These are phyloP conservation scores for Mitragyna speciosa DNA, from an alignment of 257 asterid genomes.

Conservation along the genomic window DNA sequence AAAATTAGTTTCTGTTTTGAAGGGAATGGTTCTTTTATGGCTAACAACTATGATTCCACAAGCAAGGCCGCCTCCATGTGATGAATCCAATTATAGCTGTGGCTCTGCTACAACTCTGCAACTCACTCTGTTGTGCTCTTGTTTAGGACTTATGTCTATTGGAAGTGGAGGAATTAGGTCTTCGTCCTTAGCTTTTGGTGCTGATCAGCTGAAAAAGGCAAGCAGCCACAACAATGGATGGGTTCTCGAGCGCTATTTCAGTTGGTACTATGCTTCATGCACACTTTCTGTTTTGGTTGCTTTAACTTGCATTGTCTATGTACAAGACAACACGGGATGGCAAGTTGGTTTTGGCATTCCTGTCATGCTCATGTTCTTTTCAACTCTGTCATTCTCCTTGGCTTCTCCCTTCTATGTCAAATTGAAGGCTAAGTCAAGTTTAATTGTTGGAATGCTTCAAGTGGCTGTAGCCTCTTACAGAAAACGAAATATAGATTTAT, in stretches of 20 bases:
- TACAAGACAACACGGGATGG: slow-evolving; percentile 82
- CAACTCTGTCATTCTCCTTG: slow-evolving; percentile 40
- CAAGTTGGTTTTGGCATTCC: slow-evolving; percentile 66
- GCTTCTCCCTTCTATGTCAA: slow-evolving; percentile 58
- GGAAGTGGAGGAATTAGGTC: slow-evolving; percentile 73
- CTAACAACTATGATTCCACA: slow-evolving; percentile 55
- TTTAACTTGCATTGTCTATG: slow-evolving; percentile 55
- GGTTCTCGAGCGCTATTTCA: slow-evolving; percentile 42
- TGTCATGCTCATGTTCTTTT: slow-evolving; percentile 38
- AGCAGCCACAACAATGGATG: slow-evolving; percentile 15
- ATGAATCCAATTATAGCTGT: slow-evolving; percentile 30
- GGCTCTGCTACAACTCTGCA: slow-evolving; percentile 43
- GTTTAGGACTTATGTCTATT: slow-evolving; percentile 58
- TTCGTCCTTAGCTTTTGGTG: slow-evolving; percentile 67
- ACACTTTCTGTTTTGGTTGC: slow-evolving; percentile 45
- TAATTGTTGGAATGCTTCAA: slow-evolving; percentile 49
- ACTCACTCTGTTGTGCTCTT: slow-evolving; percentile 35
- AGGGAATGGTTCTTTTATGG: slow-evolving; percentile 71
- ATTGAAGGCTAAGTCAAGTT: slow-evolving; percentile 39
- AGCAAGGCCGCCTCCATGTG: slow-evolving; percentile 60
- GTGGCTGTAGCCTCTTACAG: slow-evolving; percentile 56
- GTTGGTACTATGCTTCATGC: slow-evolving; percentile 65
- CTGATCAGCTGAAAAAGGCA: slow-evolving; percentile 52
- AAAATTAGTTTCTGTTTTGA: slow-evolving; percentile 5
- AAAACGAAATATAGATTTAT: slow-evolving; percentile 37